Evolutionary conservation across 2,329 filamentous ascomycete species (phyloP), one percentile per base, ranked within the genome.

Genomic region (Fusarium multiceps): DNA sequence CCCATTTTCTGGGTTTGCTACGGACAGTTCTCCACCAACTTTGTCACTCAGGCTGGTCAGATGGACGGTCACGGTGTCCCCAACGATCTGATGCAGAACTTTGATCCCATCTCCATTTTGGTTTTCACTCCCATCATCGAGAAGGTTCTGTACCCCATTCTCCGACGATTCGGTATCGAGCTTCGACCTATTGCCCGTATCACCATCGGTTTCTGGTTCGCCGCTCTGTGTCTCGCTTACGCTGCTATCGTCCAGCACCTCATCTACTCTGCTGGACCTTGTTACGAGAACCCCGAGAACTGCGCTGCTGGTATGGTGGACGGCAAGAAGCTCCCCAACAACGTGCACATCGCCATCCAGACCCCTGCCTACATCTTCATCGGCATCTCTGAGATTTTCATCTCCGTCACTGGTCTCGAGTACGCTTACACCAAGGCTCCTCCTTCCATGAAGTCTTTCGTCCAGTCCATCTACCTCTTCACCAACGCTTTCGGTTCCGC

Each of bases 361-460:
- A 76, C 80, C 0, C 82, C 89, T 14, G 88, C 86, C 30, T 86
- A 88, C 21, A 76, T 90, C 49, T 82, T 89, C 48, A 86, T 89
- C 28, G 87, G 85, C 21, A 78, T 88, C 16, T 83, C 86, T 0
- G 88, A 90, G 76, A 89, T 90, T 60, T 87, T 90, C 73, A 87
- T 87, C 48, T 90, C 87, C 13, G 88, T 93, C 65, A 91, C 90
- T 2, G 88, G 88, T 65, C 85, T 92, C 13, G 91, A 93, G 77
- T 92, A 93, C 71, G 90, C 90, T 20, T 93, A 89, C 79, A 92
- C 89, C 74, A 92, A 93, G 79, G 90, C 91, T 0, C 90, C 90
- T 3, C 85, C 86, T 43, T 88, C 84, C 76, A 92, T 93, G 89
- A 87, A 89, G 77, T 88, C 86, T 1, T 88, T 88, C 82, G 82